Evolutionary conservation across 331 rosid genomes (phyloP).

Genomic region (Rosa hybrid): DNA sequence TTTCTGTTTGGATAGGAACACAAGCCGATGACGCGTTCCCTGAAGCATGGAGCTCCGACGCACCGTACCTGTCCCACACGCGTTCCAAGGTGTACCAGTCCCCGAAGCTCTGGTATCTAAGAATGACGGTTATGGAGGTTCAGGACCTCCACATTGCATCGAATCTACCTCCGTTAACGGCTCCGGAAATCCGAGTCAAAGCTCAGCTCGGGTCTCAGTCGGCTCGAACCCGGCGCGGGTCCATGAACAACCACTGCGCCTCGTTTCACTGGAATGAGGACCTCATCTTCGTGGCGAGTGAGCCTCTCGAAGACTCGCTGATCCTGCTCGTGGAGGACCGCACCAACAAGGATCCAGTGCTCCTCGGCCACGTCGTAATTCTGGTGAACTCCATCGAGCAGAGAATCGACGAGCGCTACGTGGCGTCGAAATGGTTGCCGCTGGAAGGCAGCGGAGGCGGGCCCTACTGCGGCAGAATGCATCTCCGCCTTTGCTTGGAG

Average conservation of each 20-base stretch:
- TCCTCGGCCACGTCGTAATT: constrained; percentile 58
- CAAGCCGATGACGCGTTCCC: constrained; percentile 79
- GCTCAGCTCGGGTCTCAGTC: constrained; percentile 74
- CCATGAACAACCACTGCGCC: constrained; percentile 67
- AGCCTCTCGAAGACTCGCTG: constrained; percentile 81
- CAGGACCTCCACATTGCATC: constrained; percentile 65
- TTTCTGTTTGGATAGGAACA: constrained; percentile 87
- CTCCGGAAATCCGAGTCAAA: constrained; percentile 73
- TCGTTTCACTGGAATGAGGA: constrained; percentile 91
- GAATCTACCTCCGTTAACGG: constrained; percentile 68
- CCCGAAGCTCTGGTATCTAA: constrained; percentile 87
- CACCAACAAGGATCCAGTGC: constrained; percentile 47
- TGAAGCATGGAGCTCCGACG: constrained; percentile 78
- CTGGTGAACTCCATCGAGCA: constrained; percentile 67
- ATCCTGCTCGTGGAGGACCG: constrained; percentile 69
- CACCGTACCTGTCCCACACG: constrained; percentile 68
- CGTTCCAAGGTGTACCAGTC: constrained; percentile 92
- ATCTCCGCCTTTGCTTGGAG: constrained; percentile 74
- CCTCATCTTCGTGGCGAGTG: constrained; percentile 81
- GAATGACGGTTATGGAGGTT: constrained; percentile 78
- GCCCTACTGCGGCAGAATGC: constrained; percentile 74
- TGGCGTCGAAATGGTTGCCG: constrained; percentile 69
- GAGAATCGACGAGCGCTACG: constrained; percentile 82
- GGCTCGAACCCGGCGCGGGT: constrained; percentile 60
- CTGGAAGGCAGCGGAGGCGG: constrained; percentile 42